phyloP scores from a whole-genome alignment of 2,329 filamentous ascomycete species.

The Hypoxylon sp. region DNA sequence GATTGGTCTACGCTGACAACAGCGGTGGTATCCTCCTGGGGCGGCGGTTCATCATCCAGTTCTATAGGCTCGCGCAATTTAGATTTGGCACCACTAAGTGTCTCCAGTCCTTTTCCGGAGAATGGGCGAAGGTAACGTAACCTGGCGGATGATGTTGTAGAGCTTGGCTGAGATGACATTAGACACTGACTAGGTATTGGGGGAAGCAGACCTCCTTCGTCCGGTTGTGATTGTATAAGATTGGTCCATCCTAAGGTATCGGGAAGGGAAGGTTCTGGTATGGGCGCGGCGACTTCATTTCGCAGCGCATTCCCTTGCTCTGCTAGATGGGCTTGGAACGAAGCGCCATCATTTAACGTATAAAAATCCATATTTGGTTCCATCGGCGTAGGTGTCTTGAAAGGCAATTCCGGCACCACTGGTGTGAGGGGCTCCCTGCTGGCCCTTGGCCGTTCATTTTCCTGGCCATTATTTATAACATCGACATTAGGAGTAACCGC shows the following conservation, averaged over 20 bases:
- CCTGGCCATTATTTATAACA: conserved; percentile 52
- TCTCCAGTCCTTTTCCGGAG: conserved; percentile 63
- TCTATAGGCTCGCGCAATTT: conserved; percentile 47
- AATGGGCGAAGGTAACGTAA: conserved; percentile 63
- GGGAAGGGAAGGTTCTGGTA: conserved; percentile 57
- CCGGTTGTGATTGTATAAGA: conserved; percentile 51
- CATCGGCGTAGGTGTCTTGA: conserved; percentile 51
- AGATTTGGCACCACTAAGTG: conserved; percentile 55
- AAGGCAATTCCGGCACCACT: conserved; percentile 54
- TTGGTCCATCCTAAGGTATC: conserved; percentile 65
- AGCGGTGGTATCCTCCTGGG: conserved; percentile 33
- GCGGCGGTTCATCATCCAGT: conserved; percentile 38
- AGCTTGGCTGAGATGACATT: conserved; percentile 61
- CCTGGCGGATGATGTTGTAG: conserved; percentile 60
- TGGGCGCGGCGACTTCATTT: conserved; percentile 42
- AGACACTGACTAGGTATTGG: conserved; percentile 61
- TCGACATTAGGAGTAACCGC: conserved; percentile 39
- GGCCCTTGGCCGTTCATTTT: conserved; percentile 60
- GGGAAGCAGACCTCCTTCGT: conserved; percentile 49
- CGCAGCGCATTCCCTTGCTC: conserved; percentile 40
- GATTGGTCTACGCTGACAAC: conserved; percentile 36
- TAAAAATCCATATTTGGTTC: conserved; percentile 54
- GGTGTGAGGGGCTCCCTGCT: conserved; percentile 62
- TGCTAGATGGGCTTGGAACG: conserved; percentile 48
- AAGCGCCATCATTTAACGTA: conserved; percentile 47